Evolutionary conservation across 2,329 filamentous ascomycete species (phyloP), one percentile per base, ranked within the genome.

Genomic region (Penicillium sp.): DNA sequence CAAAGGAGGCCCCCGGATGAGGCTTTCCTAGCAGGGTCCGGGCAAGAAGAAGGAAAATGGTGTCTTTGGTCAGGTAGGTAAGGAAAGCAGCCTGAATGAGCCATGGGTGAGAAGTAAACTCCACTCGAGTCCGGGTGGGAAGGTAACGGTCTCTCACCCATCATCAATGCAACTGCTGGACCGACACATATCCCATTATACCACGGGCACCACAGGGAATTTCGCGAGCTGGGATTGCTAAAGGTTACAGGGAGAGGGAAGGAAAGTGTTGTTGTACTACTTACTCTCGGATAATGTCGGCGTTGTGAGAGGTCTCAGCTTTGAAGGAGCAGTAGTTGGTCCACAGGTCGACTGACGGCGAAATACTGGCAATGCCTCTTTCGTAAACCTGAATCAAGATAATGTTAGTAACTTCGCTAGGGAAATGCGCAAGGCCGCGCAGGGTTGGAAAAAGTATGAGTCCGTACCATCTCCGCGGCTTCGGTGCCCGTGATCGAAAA

Each of bases 281-380:
- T 97, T 96, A 99, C 94, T 97, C 94, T 95, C 94, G 87, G 78
- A 96, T 95, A 74, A 95, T 82, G 71, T 95, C 89, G 66, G 90
- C 83, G 70, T 95, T 91, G 76, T 99, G 94, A 63, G 89, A 94
- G 51, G 94, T 97, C 72, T 97, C 91, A 77, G 94, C 91, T 74
- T 97, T 97, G 84, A 97, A 97, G 66, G 86, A 84, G 78, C 92
- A 97, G 78, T 96, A 99, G 67, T 95, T 92, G 47, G 90, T 89
- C 94, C 94, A 99, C 54, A 99, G 80, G 71, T 99, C 94, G 66
- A 96, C 92, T 31, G 92, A 97, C 69, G 89, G 90, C 50, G 88
- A 87, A 67, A 97, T 91, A 74, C 90, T 94, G 39, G 92, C 90
- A 65, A 96, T 88, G 61, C 94, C 94, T 71, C 94, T 85, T 76